A percentile compares a stretch with the other conserved stretches of the same genome.
These are phyloP conservation scores for Leccinum huronense DNA, from an alignment of 1,284 basidiomycete species.

Conservation along the genomic window DNA sequence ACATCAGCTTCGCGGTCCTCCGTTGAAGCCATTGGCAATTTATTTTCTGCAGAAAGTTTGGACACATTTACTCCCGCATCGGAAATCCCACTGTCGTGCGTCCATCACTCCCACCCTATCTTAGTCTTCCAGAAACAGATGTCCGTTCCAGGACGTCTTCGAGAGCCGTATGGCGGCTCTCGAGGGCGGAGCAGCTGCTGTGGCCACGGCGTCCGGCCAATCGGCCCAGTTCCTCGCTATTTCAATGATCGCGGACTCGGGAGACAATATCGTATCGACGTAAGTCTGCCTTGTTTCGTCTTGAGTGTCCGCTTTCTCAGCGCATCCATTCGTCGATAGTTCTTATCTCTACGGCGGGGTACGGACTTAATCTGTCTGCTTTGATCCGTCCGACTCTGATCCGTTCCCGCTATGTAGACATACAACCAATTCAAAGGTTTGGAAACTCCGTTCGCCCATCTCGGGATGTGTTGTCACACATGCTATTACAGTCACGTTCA, in stretches of 20 bases:
- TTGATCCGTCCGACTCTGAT: constrained; percentile 53
- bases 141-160: constrained; percentile 62
- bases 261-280: constrained; percentile 82
- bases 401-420: constrained; percentile 43
- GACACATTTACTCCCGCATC: constrained; percentile 75
- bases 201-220: constrained; percentile 79
- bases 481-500: constrained; percentile 58
- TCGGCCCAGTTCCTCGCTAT: constrained; percentile 82
- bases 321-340: background rate
- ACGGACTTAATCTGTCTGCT: constrained; percentile 40
- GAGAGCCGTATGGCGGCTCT: constrained; percentile 83
- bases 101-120: constrained; percentile 14
- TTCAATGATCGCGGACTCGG: constrained; percentile 58
- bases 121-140: background rate
- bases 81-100: constrained; percentile 81
- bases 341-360: constrained; percentile 68
- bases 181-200: constrained; percentile 79
- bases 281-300: constrained; percentile 21
- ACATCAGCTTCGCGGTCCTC: background rate
- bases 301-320: constrained; percentile 23
- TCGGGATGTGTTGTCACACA: background rate
- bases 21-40: background rate
- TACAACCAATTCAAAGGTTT: constrained; percentile 86
- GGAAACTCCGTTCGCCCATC: background rate
- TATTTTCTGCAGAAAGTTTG: constrained; percentile 44